Evolutionary conservation across 1,139 yeast genomes (phyloP), one percentile per base, ranked within the genome.

Genomic region (Saccharomyces hybrid): DNA sequence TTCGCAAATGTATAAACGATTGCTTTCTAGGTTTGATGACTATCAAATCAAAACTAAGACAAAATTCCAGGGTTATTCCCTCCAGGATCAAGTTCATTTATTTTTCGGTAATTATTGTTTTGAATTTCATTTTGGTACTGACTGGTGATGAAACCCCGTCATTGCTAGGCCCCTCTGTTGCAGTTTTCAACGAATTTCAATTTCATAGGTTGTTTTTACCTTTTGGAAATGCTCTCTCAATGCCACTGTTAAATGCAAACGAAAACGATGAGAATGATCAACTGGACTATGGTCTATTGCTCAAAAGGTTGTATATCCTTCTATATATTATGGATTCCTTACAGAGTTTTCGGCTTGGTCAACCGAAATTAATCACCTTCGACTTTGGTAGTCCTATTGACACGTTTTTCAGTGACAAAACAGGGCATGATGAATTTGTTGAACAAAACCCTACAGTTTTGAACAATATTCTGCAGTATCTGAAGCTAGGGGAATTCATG

Each of bases 151-250:
- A 76, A 47, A 82, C 79, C 63, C 76, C 84, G 1, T 68, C 79
- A 51, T 84, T 84, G 0, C 70, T 84, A 46, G 76, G 83, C 1
- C 70, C 79, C 57, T 72, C 86, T 1, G 74, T 78, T 9, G 73
- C 84, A 1, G 74, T 83, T 9, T 80, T 84, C 63, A 81, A 81
- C 65, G 89, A 83, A 61, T 78, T 80, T 67, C 77, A 77, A 58
- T 71, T 83, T 3, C 70, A 75, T 63, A 80, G 77, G 47, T 56
- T 66, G 11, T 62, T 73, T 34, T 59, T 72, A 55, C 57, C 57
- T 7, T 31, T 51, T 25, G 58, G 72, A 65, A 57, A 74, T 74
- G 60, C 60, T 54, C 44, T 6, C 26, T n/a, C 25, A 13, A 16
- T 16, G n/a, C 44, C 23, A 9, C 23, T 38, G 5, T 38, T 38